A percentile compares a stretch with the other conserved stretches of the same genome.
These are phyloP conservation scores for Neurospora sublineolata DNA, from an alignment of 495 filamentous ascomycete species.

Conservation along the genomic window DNA sequence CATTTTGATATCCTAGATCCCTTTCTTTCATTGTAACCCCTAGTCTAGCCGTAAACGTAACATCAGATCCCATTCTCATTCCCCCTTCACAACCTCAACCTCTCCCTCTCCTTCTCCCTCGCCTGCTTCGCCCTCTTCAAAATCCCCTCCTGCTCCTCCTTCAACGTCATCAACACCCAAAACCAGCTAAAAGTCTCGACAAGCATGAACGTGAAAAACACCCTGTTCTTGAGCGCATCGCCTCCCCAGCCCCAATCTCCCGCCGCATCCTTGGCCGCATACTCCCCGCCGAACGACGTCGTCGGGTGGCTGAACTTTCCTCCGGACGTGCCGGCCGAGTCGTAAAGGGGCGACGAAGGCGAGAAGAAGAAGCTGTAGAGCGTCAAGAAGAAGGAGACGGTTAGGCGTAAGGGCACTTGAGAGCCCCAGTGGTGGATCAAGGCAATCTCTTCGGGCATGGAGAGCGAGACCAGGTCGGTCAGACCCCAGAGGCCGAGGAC, in stretches of 20 bases:
- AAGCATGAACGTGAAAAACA: conserved; percentile 76
- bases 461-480: conserved; percentile 61
- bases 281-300: background rate
- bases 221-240: conserved; percentile 61
- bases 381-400: conserved; percentile 52
- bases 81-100: background rate
- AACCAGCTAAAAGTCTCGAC: conserved; percentile 81
- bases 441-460: conserved; percentile 57
- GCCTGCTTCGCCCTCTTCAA: conserved; percentile 12
- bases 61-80: background rate
- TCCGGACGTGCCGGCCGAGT: background rate
- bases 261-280: background rate
- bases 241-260: conserved; percentile 23
- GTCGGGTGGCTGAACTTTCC: conserved; percentile 19
- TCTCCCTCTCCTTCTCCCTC: conserved; percentile 17
- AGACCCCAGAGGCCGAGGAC: conserved; percentile 56
- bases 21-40: background rate
- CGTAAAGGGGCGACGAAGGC: conserved; percentile 26
- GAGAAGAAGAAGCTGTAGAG: conserved; percentile 56
- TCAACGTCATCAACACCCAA: conserved; percentile 56
- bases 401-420: conserved; percentile 49
- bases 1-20: background rate
- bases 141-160: conserved; percentile 36
- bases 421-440: conserved; percentile 51
- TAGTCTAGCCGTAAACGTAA: background rate